phyloP scores from a whole-genome alignment of 345 rosid species.

The Pistacia integerrima region DNA sequence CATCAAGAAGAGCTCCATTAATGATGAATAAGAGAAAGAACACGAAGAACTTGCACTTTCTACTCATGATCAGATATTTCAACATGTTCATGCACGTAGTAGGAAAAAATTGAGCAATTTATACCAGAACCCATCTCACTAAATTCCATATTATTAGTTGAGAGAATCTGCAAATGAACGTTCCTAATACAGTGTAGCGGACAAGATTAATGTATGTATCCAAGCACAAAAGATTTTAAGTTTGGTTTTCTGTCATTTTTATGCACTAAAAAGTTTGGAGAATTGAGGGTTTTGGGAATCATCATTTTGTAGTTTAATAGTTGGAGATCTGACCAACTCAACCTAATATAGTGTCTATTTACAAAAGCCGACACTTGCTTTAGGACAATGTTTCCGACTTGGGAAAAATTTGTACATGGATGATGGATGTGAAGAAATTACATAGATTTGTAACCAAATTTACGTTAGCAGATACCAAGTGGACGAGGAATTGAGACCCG shows the following conservation, averaged over 20 bases:
- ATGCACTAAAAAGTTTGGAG: not conserved
- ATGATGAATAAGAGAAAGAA: not conserved
- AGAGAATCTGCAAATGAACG: not conserved
- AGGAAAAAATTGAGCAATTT: not conserved
- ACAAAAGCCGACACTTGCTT: not conserved
- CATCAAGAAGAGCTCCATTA: slow-evolving; percentile 11
- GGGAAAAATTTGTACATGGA: not conserved
- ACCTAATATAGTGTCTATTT: slow-evolving; percentile 8
- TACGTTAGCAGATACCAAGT: too few relatives aligned
- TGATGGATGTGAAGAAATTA: not conserved
- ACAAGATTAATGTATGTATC: not conserved
- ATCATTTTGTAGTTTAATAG: not conserved
- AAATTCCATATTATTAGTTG: not conserved
- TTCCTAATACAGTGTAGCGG: not conserved
- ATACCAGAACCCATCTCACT: not conserved
- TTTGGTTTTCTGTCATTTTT: slow-evolving; percentile 8
- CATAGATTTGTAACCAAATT: too few relatives aligned
- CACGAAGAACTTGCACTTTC: not conserved
- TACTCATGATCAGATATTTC: not conserved
- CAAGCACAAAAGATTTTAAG: not conserved
- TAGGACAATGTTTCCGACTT: not conserved
- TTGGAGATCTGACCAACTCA: not conserved
- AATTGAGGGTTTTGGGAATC: not conserved
- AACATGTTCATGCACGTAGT: not conserved
- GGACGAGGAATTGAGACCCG: not conserved